Percentiles rank a stretch among this genome's conserved stretches.
phyloP scores from a whole-genome alignment of 202 grass and related monocot genomes.

The Setaria viridis region DNA sequence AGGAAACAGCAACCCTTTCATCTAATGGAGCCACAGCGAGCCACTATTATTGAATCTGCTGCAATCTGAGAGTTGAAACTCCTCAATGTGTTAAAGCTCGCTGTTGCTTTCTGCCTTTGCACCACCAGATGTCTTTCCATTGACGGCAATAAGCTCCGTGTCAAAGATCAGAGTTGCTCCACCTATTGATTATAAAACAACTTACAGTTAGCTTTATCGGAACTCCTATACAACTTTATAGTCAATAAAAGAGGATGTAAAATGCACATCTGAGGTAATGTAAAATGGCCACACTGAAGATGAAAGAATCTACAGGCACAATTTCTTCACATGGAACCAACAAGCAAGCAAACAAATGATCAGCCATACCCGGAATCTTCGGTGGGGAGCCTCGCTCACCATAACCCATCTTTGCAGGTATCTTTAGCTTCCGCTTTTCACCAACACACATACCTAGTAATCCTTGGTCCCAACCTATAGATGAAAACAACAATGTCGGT shows the following conservation, averaged over 20 bases:
- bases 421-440: conserved; percentile 94
- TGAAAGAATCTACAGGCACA: conserved; percentile 6
- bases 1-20: background rate
- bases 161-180: conserved; percentile 90
- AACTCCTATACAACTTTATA: background rate
- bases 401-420: conserved; percentile 92
- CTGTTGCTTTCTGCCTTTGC: conserved; percentile 33
- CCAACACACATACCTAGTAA: conserved; percentile 91
- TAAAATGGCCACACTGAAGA: conserved; percentile 21
- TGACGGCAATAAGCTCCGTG: conserved; percentile 85
- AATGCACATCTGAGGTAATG: background rate
- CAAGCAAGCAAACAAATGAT: conserved; percentile 46
- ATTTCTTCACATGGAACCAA: conserved; percentile 35
- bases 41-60: background rate
- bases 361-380: conserved; percentile 80
- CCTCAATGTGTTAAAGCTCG: conserved; percentile 54
- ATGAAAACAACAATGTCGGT: conserved; percentile 35
- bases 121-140: conserved; percentile 60
- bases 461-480: conserved; percentile 95
- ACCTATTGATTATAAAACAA: conserved; percentile 56
- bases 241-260: conserved; percentile 9
- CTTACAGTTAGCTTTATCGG: background rate
- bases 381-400: conserved; percentile 87
- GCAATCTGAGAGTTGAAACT: background rate
- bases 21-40: background rate